Conservation (phyloP, 805 yeast genomes). For the Saturnispora besseyi region DNA sequence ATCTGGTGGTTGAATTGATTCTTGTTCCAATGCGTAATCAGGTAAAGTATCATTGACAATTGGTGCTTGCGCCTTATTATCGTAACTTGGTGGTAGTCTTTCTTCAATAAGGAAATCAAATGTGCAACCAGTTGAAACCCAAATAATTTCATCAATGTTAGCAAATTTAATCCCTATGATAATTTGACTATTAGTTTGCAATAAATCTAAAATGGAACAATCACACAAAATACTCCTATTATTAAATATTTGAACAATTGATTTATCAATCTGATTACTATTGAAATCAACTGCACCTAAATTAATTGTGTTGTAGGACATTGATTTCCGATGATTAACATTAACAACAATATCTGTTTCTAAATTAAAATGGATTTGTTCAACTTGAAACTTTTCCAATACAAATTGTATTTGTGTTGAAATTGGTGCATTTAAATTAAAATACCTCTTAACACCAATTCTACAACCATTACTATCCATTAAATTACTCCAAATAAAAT, state of each 20-base stretch:
- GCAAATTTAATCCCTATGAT: constrained; percentile 1
- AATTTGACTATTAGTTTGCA: constrained; percentile 1
- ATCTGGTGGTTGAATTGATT: not conserved
- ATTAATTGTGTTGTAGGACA: not conserved
- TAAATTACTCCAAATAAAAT: constrained; percentile 2
- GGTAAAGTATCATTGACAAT: not conserved
- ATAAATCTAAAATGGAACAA: constrained; percentile 1
- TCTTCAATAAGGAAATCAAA: constrained; percentile 6
- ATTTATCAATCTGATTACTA: not conserved
- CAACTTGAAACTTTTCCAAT: constrained; percentile 1
- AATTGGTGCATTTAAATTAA: constrained; percentile 2
- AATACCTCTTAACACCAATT: not conserved
- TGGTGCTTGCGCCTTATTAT: not conserved
- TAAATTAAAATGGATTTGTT: not conserved
- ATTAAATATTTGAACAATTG: not conserved
- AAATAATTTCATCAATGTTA: not conserved
- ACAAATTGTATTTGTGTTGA: constrained; percentile 1
- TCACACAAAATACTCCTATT: constrained; percentile 4
- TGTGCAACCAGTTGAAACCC: constrained; percentile 4
- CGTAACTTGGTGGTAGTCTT: constrained; percentile 3
- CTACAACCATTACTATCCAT: not conserved
- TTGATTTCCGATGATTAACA: not conserved
- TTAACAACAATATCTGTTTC: not conserved
- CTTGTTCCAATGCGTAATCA: not conserved
- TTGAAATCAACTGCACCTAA: not conserved